Conservation (phyloP, 2,329 filamentous ascomycete genomes). For the Cryphonectria naterciae region DNA sequence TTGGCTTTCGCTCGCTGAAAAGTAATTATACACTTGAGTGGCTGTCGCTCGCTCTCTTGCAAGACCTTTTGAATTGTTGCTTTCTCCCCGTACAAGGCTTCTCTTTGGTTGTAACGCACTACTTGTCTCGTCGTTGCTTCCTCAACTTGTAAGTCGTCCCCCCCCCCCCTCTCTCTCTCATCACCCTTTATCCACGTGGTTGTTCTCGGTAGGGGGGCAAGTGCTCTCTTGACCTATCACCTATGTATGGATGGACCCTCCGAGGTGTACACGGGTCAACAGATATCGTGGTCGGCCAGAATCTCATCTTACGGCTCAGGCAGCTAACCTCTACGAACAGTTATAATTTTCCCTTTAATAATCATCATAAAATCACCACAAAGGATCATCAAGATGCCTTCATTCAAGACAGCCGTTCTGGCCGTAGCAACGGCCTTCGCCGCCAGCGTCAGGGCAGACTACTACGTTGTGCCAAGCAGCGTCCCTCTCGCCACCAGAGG, state of each 20-base stretch:
- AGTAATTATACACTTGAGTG: neutral
- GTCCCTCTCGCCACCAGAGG: constrained; percentile 58
- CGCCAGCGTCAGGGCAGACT: constrained; percentile 58
- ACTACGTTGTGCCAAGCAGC: constrained; percentile 63
- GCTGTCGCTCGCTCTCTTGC: constrained; percentile 14
- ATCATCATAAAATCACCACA: neutral
- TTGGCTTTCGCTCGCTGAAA: neutral
- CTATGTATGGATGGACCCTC: neutral
- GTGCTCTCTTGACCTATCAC: neutral
- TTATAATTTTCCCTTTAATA: neutral
- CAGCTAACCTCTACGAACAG: neutral
- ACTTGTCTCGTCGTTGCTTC: constrained; percentile 11
- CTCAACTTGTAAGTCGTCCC: constrained; percentile 12
- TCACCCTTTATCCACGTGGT: neutral
- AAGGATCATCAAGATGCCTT: constrained; percentile 50
- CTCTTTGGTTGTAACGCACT: constrained; percentile 2
- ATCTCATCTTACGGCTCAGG: neutral
- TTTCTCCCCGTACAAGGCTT: neutral
- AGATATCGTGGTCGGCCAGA: neutral
- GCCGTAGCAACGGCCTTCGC: constrained; percentile 59
- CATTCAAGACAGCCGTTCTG: constrained; percentile 56
- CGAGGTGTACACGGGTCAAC: neutral
- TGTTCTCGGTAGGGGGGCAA: neutral
- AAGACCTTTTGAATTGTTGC: constrained; percentile 3
- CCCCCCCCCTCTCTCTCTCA: neutral